Evolutionary conservation across 805 yeast genomes (phyloP), one percentile per base, ranked within the genome.

Genomic region (Debaryomyces prosopidis): DNA sequence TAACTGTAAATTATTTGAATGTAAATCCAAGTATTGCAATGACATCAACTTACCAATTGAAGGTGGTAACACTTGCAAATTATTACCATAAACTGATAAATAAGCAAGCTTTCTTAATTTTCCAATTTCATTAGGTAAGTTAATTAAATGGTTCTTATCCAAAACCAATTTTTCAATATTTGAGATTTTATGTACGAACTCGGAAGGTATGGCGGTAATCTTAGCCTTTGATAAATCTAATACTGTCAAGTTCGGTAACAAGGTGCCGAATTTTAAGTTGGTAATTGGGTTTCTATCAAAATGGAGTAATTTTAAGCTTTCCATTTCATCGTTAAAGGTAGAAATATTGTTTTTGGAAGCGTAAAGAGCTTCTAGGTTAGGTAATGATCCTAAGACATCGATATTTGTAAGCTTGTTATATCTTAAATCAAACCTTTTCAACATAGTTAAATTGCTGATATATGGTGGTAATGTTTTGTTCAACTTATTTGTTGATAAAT

Each of bases 201-300:
- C 79, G 6, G 79, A 73, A 0, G 91, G 85, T 23, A 94, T 70
- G 5, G 87, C 75, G 0, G 96, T 81, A 40, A 94, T 69, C 55
- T 88, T 89, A 1, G 96, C 97, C 57, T 86, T 87, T 8, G 87
- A 81, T 43, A 94, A 69, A 49, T 89, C 89, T 40, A 94, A 72
- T 14, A 82, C 80, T 1, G 89, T 84, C 61, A 90, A 71, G 49
- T 80, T 76, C 9, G 75, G 71, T 62, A 88, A 79, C 17, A 75
- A 62, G 28, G 79, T 80, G 31, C 66, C 68, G 49, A 83, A 77
- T 23, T 71, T 71, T 50, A 88, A 75, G 46, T 79, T 76, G 0
- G 96, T 89, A 44, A 90, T 80, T 4, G 97, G 97, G 61, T 90
- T 91, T 59, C 86, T 80, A 59, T 87, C 90, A 39, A 90, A 71